Evolutionary conservation across 768 basidiomycete genomes (phyloP).

Genomic region (Mycena epipterygia): DNA sequence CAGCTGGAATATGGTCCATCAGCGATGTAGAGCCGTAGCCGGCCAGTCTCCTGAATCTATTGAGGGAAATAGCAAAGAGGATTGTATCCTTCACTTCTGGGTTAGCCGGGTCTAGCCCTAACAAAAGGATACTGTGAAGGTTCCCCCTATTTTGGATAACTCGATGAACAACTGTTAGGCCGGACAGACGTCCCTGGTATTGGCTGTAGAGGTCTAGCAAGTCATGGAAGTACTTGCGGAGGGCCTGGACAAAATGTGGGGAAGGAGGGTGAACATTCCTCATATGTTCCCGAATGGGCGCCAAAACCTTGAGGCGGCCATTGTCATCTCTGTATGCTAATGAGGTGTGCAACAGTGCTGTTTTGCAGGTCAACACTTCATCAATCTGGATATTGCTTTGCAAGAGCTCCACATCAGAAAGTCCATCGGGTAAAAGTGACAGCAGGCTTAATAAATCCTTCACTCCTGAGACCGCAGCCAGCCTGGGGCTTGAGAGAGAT

Average conservation of each 20-base stretch:
- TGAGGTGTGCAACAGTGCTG: neutral
- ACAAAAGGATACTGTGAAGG: neutral
- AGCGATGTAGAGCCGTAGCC: neutral
- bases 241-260: neutral
- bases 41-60: neutral
- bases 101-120: neutral
- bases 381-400: neutral
- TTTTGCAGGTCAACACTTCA: neutral
- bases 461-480: neutral
- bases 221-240: neutral
- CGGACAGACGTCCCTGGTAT: neutral
- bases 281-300: neutral
- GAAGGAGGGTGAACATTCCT: neutral
- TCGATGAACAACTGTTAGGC: neutral
- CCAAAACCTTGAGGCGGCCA: neutral
- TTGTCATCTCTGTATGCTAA: conserved; percentile 6
- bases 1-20: neutral
- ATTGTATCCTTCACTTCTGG: neutral
- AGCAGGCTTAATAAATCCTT: neutral
- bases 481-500: neutral
- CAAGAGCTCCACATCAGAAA: neutral
- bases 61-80: neutral
- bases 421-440: neutral
- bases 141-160: neutral
- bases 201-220: neutral